Conservation (phyloP, 1,284 basidiomycete genomes). For the Marasmius tenuissimus region DNA sequence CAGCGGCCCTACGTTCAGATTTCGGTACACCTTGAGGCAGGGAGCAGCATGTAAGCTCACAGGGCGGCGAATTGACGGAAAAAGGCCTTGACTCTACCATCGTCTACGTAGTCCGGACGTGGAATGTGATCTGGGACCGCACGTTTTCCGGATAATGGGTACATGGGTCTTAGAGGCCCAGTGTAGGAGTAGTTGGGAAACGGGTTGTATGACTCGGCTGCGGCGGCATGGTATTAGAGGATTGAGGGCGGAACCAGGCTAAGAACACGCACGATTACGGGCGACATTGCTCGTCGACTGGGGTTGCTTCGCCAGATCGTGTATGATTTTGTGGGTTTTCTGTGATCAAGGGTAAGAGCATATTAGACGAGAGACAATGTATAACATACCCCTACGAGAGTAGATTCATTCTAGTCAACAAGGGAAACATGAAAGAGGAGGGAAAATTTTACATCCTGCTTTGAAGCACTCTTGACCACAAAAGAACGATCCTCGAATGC, state of each 20-base stretch:
- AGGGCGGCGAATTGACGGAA: conserved; percentile 19
- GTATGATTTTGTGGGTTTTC: conserved; percentile 80
- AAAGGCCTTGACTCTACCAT: conserved; percentile 49
- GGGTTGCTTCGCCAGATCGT: conserved; percentile 48
- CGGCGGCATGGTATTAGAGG: background rate
- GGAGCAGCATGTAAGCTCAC: conserved; percentile 15
- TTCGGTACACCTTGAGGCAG: conserved; percentile 54
- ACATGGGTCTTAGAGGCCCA: conserved; percentile 71
- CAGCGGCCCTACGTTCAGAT: conserved; percentile 56
- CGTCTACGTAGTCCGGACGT: conserved; percentile 78
- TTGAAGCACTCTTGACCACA: conserved; percentile 88
- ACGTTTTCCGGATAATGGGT: conserved; percentile 74
- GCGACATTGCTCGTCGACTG: conserved; percentile 10
- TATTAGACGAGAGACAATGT: background rate
- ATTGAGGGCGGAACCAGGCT: background rate
- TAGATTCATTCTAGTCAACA: background rate
- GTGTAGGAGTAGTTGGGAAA: conserved; percentile 69
- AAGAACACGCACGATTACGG: conserved; percentile 2
- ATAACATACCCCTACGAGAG: conserved; percentile 43
- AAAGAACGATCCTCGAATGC: conserved; percentile 80
- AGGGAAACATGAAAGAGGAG: background rate
- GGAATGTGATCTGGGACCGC: conserved; percentile 72
- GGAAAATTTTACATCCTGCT: conserved; percentile 62
- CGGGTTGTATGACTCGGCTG: conserved; percentile 75
- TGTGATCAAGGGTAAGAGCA: conserved; percentile 29